Conservation (phyloP, 192 early-diverging fungal genomes). For the Entomortierella chlamydospora region DNA sequence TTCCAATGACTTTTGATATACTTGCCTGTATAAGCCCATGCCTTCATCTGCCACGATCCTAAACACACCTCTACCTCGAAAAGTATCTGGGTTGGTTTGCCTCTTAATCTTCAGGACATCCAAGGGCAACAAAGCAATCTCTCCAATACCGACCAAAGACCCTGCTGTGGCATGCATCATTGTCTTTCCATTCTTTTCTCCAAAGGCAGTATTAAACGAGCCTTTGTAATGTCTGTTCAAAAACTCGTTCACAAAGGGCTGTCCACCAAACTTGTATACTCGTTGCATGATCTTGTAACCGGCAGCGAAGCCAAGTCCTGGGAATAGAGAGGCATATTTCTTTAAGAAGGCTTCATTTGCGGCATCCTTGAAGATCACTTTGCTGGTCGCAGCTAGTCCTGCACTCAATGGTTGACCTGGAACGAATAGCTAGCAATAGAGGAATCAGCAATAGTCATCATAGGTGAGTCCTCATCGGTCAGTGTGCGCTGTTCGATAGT, state of each 20-base stretch:
- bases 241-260: slow-evolving; percentile 94
- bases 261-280: slow-evolving; percentile 98
- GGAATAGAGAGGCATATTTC: slow-evolving; percentile 95
- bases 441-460: too few species aligned
- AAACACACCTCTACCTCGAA: slow-evolving; percentile 81
- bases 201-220: slow-evolving; percentile 83
- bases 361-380: slow-evolving; percentile 92
- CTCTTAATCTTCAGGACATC: slow-evolving; percentile 98
- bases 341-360: slow-evolving; percentile 71
- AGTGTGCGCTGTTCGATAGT: too few species aligned
- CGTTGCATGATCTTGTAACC: slow-evolving; percentile 98
- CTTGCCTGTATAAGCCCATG: slow-evolving; percentile 86
- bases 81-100: slow-evolving; percentile 90
- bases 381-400: slow-evolving; percentile 67
- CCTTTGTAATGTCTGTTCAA: slow-evolving; percentile 82
- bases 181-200: slow-evolving; percentile 92
- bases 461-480: too few species aligned
- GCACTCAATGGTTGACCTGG: slow-evolving; percentile 23
- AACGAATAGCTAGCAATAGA: slow-evolving; percentile 66
- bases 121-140: slow-evolving; percentile 93
- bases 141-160: slow-evolving; percentile 94
- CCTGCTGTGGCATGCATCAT: slow-evolving; percentile 98
- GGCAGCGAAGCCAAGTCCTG: slow-evolving; percentile 95
- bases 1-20: too few species aligned
- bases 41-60: slow-evolving; percentile 88